Conservation (phyloP, 2,329 filamentous ascomycete genomes). For the Tetracladium maxilliforme region DNA sequence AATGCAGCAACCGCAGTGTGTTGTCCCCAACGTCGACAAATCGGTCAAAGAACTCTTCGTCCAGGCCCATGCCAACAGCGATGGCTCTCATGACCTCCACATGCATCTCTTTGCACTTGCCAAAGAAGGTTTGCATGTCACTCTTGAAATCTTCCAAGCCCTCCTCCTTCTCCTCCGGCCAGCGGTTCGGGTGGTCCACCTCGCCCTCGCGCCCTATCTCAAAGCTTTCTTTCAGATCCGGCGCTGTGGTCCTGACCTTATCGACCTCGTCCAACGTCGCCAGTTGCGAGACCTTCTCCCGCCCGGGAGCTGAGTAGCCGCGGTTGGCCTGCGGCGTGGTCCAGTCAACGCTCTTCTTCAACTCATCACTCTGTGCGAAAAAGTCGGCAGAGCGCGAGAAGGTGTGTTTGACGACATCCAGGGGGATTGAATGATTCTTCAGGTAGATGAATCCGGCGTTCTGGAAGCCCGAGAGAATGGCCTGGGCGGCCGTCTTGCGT, state of each 20-base stretch:
- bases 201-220: constrained; percentile 49
- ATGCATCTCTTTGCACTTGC: constrained; percentile 61
- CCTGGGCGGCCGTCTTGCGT: constrained; percentile 49
- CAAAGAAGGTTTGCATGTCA: constrained; percentile 64
- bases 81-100: constrained; percentile 71
- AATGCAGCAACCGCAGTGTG: constrained; percentile 61
- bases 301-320: constrained; percentile 55
- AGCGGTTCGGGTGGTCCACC: constrained; percentile 56
- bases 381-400: constrained; percentile 58
- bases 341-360: constrained; percentile 57
- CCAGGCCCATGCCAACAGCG: constrained; percentile 64
- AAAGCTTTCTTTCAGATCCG: constrained; percentile 50
- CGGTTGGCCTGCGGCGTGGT: constrained; percentile 59
- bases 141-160: constrained; percentile 46
- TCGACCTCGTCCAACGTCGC: constrained; percentile 39
- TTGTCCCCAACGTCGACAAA: constrained; percentile 60
- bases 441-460: constrained; percentile 83
- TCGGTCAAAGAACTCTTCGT: constrained; percentile 58
- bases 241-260: constrained; percentile 38
- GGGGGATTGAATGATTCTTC: constrained; percentile 58
- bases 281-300: constrained; percentile 54
- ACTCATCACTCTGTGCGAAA: constrained; percentile 43
- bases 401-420: constrained; percentile 39
- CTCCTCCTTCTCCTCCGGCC: constrained; percentile 42
- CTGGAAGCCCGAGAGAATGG: constrained; percentile 69